Base-by-base conservation (phyloP, 441 rosid genomes). In the Syzygium malaccense region DNA sequence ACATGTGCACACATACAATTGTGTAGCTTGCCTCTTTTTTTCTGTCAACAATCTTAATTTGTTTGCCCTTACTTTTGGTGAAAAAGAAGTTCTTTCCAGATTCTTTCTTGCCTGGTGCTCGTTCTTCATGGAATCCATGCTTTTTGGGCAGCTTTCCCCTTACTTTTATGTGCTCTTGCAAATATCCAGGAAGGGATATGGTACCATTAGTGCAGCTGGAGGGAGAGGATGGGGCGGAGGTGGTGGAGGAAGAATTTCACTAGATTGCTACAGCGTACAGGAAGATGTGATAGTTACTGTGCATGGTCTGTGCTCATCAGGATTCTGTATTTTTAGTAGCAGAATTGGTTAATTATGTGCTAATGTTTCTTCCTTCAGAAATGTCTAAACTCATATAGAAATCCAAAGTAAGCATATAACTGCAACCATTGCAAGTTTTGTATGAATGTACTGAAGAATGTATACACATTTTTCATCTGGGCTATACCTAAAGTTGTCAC, bases 211-310 rank as follows among this genome's bases (percentile, higher is more conserved):
- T 91, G 97, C 98, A 62, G 96, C 98, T 41, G 99, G 99, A 87
- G 99, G 99, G 85, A 94, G 89, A 62, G 99, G 99, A 89, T 93
- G 95, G 95, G 99, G 98, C 85, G 99, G 99, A 88, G 99, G 99
- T 89, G 98, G 99, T 17, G 99, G 99, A 86, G 99, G 99, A 91
- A 96, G 99, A 93, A 92, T 97, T 88, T 96, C 99, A 88, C 95
- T 98, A 90, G 95, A 97, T 88, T 96, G 98, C 92, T 98, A 97
- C 95, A 96, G 99, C 97, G 95, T 96, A 91, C 99, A 97, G 91
- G 99, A 98, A 95, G 96, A 95, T 89, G 90, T 97, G 84, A 94
- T 92, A 91, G 96, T 98, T 89, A 92, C 96, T 86, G 98, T 95
- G 87, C 98, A 96, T 94, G 99, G 99, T 98, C 92, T 88, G 98